Conservation (phyloP, 805 yeast species). For the Wickerhamiella bombiphila region DNA sequence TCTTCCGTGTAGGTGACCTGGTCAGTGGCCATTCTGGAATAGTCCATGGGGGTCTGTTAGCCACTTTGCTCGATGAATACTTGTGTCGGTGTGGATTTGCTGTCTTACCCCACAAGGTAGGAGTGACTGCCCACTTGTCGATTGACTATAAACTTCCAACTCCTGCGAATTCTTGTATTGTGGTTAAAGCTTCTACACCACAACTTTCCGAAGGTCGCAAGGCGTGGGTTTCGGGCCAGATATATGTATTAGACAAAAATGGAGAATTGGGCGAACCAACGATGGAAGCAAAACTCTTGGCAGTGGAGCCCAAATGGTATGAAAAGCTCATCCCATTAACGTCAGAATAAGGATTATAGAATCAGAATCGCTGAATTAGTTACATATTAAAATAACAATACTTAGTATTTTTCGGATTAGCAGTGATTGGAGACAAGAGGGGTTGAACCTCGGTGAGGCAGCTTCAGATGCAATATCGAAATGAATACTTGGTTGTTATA, state of each 20-base stretch:
- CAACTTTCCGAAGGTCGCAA: slow-evolving; percentile 58
- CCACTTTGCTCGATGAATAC: slow-evolving; percentile 76
- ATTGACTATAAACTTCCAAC: slow-evolving; percentile 47
- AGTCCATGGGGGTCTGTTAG: slow-evolving; percentile 75
- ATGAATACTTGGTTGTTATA: neutral
- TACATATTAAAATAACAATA: too few species aligned
- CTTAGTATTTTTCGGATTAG: too few species aligned
- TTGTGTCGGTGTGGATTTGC: slow-evolving; percentile 79
- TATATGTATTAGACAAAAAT: slow-evolving; percentile 32
- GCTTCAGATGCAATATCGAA: too few species aligned
- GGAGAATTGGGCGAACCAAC: slow-evolving; percentile 8
- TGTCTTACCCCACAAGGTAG: slow-evolving; percentile 60
- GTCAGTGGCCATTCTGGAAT: slow-evolving; percentile 56
- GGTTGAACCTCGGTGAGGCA: too few species aligned
- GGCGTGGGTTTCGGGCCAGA: slow-evolving; percentile 56
- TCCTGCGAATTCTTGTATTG: slow-evolving; percentile 46
- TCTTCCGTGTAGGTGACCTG: slow-evolving; percentile 55
- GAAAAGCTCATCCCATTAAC: slow-evolving; percentile 13
- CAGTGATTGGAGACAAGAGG: too few species aligned
- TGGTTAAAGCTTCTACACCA: slow-evolving; percentile 51
- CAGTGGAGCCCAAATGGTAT: slow-evolving; percentile 29
- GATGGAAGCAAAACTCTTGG: slow-evolving; percentile 23
- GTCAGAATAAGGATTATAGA: too few species aligned
- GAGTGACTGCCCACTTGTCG: slow-evolving; percentile 72
- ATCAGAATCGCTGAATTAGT: too few species aligned